Evolutionary conservation across 2,329 filamentous ascomycete genomes (phyloP), one percentile per base, ranked within the genome.

Genomic region (Chaetomiaceae sp.): DNA sequence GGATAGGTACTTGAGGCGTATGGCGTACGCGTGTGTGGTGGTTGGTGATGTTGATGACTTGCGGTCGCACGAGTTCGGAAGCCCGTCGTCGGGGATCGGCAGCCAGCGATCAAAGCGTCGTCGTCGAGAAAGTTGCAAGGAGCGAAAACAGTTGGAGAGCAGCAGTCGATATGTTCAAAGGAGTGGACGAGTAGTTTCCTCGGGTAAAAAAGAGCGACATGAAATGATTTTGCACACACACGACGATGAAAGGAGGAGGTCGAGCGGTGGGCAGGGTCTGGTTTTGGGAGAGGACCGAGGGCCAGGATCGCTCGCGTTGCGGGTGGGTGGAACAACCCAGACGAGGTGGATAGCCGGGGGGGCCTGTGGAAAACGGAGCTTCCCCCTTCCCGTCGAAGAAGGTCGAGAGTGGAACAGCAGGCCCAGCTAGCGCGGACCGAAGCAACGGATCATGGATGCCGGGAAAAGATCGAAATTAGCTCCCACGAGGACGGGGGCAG

Each of bases 201-300:
- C n/a, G n/a, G n/a, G n/a, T 42, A 46, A 36, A 52, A 56, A 57
- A 49, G 56, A 58, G 55, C 49, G 58, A 58, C 56, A 55, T 53
- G 54, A 57, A 56, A 60, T 56, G 57, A 58, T 53, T 55, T 53
- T n/a, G n/a, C n/a, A n/a, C n/a, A 9, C 22, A 24, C 56, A 54
- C 49, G 52, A 57, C 52, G 53, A 51, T 54, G 54, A 59, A 56
- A 54, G 52, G 50, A 53, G 45, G 45, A 24, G 35, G 49, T 46
- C 38, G 46, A 48, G 38, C 42, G 33, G 39, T 9, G 22, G 22
- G 9, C 22, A 24, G 46, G 48, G 48, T 43, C 52, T 46, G 48
- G 40, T 48, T 48, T 48, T 48, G 45, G 45, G 45, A 22, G 36
- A 37, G 47, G 34, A 42, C 38, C 43, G 49, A 45, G 44, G 47